Base-by-base conservation (phyloP, 495 filamentous ascomycete genomes). In the Lindgomyces ingoldianus region DNA sequence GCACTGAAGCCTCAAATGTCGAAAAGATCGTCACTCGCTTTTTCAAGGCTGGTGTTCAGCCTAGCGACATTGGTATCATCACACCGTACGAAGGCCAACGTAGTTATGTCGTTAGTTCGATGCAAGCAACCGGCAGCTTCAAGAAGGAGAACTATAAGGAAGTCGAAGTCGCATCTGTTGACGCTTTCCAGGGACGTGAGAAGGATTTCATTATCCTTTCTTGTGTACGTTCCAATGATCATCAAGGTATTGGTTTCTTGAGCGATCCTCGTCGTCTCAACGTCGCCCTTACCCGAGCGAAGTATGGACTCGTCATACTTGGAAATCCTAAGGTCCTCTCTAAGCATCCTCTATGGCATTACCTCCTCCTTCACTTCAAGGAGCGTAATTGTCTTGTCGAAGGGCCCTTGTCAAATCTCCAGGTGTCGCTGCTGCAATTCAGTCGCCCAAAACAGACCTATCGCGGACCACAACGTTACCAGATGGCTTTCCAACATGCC, bases 61-160 rank as follows among this genome's bases (percentile, higher is more conserved):
- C 94, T 1, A 78, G 80, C 41, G 91, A 90, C 64, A 98, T 99
- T 73, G 94, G 94, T 79, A 93, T 99, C 72, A 98, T 99, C 67
- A 99, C 94, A 19, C 94, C 94, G 18, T 99, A 99, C 75, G 94
- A 99, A 78, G 94, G 94, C 53, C 94, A 99, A 78, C 89, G 94
- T 57, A 97, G 93, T 76, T 99, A 96, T 74, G 92, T 99, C 65
- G 94, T 99, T 53, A 96, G 90, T 73, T 96, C 93, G 8, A 99
- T 99, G 94, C 95, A 98, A 76, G 90, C 93, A 60, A 96, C 87
- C 36, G 94, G 94, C 21, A 94, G 89, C 0, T 96, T 96, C 82
- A 96, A 94, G 79, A 99, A 99, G 77, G 94, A 99, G 72, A 86
- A 88, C 50, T 99, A 99, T 81, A 98, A 97, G 79, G 94, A 99